These are phyloP conservation scores for Penicillium cataractarum DNA, from an alignment of 495 filamentous ascomycete genomes.

Conservation along the genomic window DNA sequence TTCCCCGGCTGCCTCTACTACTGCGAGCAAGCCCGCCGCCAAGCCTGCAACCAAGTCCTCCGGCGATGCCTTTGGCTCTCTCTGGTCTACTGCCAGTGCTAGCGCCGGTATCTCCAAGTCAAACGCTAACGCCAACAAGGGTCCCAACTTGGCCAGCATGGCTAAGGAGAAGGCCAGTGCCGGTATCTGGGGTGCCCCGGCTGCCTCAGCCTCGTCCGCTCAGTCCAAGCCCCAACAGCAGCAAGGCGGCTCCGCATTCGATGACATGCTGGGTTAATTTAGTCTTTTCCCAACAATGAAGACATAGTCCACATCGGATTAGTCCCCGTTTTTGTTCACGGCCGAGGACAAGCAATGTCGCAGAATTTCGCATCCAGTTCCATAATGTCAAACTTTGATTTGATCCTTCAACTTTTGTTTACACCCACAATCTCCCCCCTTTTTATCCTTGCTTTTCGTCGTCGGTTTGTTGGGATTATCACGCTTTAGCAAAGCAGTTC, in stretches of 20 bases:
- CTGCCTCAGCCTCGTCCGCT: slow-evolving; percentile 39
- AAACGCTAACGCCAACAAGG: slow-evolving; percentile 62
- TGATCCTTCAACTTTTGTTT: background rate
- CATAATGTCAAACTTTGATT: slow-evolving; percentile 7
- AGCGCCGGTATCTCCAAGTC: slow-evolving; percentile 79
- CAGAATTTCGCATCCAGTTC: background rate
- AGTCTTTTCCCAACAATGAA: background rate
- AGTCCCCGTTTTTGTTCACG: background rate
- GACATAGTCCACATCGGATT: background rate
- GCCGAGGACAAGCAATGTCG: background rate
- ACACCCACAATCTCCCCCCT: background rate
- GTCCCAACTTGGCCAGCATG: slow-evolving; percentile 82
- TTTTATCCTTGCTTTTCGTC: background rate
- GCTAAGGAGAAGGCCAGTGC: slow-evolving; percentile 94
- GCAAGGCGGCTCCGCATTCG: slow-evolving; percentile 50
- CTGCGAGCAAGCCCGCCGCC: slow-evolving; percentile 48
- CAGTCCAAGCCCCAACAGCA: slow-evolving; percentile 36
- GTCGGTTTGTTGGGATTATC: slow-evolving; percentile 6
- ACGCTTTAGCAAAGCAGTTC: slow-evolving; percentile 17
- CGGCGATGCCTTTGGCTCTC: slow-evolving; percentile 83
- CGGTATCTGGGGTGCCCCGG: slow-evolving; percentile 84
- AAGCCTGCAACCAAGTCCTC: slow-evolving; percentile 56
- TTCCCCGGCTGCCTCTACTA: slow-evolving; percentile 39
- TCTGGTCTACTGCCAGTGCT: slow-evolving; percentile 80
- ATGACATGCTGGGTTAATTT: slow-evolving; percentile 66